These are phyloP conservation scores for Phycomyces nitens DNA, from an alignment of 192 early-diverging fungal genomes.

Conservation along the genomic window DNA sequence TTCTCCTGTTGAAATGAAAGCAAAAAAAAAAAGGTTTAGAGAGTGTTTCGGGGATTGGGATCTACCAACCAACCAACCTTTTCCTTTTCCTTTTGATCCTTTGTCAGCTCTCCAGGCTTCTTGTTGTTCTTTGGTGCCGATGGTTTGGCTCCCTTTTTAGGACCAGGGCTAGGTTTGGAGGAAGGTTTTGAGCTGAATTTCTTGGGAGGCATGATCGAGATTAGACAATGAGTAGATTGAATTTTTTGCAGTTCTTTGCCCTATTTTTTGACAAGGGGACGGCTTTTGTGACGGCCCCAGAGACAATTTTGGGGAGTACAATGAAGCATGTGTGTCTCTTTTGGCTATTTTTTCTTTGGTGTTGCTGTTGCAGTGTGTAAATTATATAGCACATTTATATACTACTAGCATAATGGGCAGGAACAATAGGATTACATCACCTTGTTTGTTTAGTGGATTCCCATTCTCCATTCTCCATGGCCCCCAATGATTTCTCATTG, in stretches of 20 bases:
- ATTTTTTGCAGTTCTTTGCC: not conserved
- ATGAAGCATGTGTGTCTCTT: not conserved
- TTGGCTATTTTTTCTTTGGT: not conserved
- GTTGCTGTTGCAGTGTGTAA: no score
- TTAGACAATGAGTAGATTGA: not conserved
- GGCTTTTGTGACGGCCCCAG: not conserved
- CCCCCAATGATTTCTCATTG: no score
- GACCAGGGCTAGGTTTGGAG: not conserved
- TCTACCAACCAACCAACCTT: no score
- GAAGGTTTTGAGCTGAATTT: not conserved
- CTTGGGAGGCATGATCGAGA: slow-evolving; percentile 12
- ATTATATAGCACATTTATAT: no score
- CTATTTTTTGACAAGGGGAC: slow-evolving; percentile 1
- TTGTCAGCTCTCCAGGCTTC: not conserved
- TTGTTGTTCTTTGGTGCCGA: not conserved
- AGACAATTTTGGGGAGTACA: not conserved
- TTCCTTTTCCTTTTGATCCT: slow-evolving; percentile 4
- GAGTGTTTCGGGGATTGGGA: not conserved
- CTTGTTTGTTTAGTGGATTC: no score
- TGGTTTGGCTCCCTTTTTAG: not conserved
- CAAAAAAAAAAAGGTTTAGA: not conserved
- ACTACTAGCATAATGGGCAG: no score
- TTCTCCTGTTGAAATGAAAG: slow-evolving; percentile 1
- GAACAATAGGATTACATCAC: no score
- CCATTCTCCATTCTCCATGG: no score